phyloP scores from a whole-genome alignment of 2,329 filamentous ascomycete species.

The Magnaporthales sp. region DNA sequence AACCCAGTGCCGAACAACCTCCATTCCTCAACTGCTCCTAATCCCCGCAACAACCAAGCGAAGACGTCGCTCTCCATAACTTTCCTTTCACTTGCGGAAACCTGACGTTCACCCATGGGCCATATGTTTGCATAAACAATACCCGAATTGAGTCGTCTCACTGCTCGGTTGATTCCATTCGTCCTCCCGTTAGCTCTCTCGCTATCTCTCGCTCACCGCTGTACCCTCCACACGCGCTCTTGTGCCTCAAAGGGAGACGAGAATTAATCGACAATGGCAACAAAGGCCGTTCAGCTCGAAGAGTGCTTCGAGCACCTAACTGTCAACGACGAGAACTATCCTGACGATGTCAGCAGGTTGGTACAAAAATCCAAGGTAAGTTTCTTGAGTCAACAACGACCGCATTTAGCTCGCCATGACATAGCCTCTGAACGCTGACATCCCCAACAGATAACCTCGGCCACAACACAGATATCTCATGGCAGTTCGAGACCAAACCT shows the following conservation, averaged over 20 bases:
- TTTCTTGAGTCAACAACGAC: not conserved
- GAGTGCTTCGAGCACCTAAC: conserved; percentile 83
- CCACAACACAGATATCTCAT: conserved; percentile 32
- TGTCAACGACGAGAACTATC: conserved; percentile 81
- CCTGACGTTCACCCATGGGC: not conserved
- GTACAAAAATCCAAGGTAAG: conserved; percentile 73
- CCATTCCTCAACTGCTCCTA: not conserved
- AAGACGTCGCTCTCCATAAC: not conserved
- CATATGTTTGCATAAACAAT: not conserved
- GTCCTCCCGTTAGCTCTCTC: not conserved
- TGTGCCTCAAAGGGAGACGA: not conserved
- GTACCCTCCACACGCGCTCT: not conserved
- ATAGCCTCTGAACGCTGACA: not conserved
- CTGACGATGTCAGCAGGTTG: conserved; percentile 38
- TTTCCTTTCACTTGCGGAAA: not conserved
- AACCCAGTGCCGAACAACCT: not conserved
- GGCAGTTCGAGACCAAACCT: conserved; percentile 54
- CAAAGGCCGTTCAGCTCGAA: conserved; percentile 59
- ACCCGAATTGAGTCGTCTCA: not conserved
- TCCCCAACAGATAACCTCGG: conserved; percentile 26
- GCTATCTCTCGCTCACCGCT: not conserved
- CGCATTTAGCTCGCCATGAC: conserved; percentile 20
- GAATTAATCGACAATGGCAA: conserved; percentile 46
- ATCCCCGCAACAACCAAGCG: not conserved
- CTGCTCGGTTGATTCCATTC: not conserved